Conservation (phyloP, 75 land plant species). For the Picea glauca region DNA sequence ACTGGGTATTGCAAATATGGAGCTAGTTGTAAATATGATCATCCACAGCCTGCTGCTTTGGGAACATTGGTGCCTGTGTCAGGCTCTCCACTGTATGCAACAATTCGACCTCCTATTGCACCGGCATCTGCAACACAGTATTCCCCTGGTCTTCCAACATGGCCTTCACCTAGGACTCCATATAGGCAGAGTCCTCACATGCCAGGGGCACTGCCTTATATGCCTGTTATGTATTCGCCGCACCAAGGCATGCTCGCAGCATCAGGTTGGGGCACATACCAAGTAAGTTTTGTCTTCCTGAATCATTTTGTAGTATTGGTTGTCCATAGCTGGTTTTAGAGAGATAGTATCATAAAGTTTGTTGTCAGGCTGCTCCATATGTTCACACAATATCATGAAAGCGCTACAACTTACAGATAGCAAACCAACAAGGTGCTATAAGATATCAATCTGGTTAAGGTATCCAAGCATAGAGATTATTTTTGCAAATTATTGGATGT, state of each 20-base stretch:
- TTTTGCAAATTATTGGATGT: too few relatives aligned
- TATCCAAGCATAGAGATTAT: background rate
- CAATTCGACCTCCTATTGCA: constrained; percentile 27
- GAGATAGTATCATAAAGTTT: background rate
- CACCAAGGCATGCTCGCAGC: too few relatives aligned
- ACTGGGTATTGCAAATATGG: constrained; percentile 83
- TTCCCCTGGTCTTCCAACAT: constrained; percentile 38
- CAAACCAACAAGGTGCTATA: background rate
- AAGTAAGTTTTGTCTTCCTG: too few relatives aligned
- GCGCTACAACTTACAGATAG: background rate
- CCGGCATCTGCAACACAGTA: constrained; percentile 31
- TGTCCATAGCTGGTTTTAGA: background rate
- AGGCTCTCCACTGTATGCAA: constrained; percentile 31
- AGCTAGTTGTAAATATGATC: constrained; percentile 83
- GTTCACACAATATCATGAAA: too few relatives aligned
- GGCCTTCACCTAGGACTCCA: constrained; percentile 41
- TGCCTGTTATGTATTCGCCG: too few relatives aligned
- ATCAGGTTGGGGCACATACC: too few relatives aligned
- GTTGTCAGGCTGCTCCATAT: background rate
- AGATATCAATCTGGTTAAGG: background rate
- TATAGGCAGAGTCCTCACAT: constrained; percentile 44
- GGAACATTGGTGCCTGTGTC: constrained; percentile 42
- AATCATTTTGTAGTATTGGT: too few relatives aligned
- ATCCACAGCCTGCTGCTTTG: constrained; percentile 64
- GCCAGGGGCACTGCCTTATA: constrained; percentile 29